Conservation (phyloP, 345 rosid species). For the Euphorbia tirucalli region DNA sequence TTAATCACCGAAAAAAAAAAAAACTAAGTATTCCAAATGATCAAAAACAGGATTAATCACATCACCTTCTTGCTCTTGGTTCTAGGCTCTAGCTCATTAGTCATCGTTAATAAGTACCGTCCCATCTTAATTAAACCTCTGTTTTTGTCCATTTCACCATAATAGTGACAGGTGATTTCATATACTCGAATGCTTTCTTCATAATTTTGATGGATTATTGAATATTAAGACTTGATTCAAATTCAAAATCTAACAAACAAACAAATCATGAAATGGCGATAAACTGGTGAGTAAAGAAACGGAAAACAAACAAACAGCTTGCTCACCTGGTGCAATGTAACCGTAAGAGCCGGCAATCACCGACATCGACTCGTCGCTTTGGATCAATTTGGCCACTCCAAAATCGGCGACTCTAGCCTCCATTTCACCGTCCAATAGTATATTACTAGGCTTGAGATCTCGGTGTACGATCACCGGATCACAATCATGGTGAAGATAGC, state of each 20-base stretch:
- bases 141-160: no score
- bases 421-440: constrained; percentile 77
- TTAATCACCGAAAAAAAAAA: constrained; percentile 15
- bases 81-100: no score
- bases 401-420: constrained; percentile 99
- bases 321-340: constrained; percentile 95
- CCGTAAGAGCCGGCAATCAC: constrained; percentile 99
- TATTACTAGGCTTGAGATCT: constrained; percentile 90
- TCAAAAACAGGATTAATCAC: not conserved
- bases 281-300: not conserved
- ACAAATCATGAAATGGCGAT: not conserved
- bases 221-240: not conserved
- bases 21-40: constrained; percentile 10
- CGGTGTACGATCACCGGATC: constrained; percentile 97
- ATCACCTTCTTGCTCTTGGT: no score
- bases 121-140: no score
- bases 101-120: no score
- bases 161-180: no score
- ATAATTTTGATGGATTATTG: no score
- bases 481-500: constrained; percentile 98
- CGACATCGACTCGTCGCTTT: constrained; percentile 94
- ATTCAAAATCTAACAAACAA: no score
- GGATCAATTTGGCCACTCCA: constrained; percentile 91
- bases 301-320: not conserved
- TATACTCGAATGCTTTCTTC: no score